phyloP scores from a whole-genome alignment of 2,329 filamentous ascomycete species.

The Beauveria rudraprayagi region DNA sequence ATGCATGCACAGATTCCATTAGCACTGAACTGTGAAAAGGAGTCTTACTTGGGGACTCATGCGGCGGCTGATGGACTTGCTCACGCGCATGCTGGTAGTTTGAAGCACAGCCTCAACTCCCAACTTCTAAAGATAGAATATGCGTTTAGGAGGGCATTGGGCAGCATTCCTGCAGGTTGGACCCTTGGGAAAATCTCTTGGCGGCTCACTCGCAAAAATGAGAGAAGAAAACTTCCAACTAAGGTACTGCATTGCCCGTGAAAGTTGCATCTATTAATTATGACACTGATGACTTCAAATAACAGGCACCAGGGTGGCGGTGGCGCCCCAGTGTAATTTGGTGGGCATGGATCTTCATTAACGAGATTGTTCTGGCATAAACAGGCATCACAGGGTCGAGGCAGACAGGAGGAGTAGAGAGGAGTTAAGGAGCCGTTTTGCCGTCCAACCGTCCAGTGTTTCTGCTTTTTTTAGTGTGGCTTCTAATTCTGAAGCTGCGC shows the following conservation, averaged over 20 bases:
- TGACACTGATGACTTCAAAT: neutral
- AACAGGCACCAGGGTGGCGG: neutral
- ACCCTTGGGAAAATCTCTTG: no score
- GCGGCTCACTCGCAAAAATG: no score
- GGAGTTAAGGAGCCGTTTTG: neutral
- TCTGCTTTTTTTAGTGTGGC: neutral
- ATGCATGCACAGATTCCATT: neutral
- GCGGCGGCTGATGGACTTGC: neutral
- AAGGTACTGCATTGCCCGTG: neutral
- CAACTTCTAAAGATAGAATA: conserved; percentile 9
- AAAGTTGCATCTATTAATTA: neutral
- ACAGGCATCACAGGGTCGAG: neutral
- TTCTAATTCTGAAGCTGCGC: neutral
- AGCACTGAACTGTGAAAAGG: neutral
- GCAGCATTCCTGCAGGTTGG: no score
- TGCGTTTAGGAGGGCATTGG: neutral
- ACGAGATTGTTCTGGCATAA: neutral
- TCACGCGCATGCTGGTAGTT: neutral
- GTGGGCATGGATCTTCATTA: conserved; percentile 1
- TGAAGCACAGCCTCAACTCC: neutral
- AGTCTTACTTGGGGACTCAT: neutral
- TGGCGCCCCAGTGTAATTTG: conserved; percentile 1
- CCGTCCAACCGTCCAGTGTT: neutral
- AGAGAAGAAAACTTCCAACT: neutral
- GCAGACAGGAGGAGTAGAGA: neutral